Conservation (phyloP, 257 asterid species). For the Paraleonurus japonicus region DNA sequence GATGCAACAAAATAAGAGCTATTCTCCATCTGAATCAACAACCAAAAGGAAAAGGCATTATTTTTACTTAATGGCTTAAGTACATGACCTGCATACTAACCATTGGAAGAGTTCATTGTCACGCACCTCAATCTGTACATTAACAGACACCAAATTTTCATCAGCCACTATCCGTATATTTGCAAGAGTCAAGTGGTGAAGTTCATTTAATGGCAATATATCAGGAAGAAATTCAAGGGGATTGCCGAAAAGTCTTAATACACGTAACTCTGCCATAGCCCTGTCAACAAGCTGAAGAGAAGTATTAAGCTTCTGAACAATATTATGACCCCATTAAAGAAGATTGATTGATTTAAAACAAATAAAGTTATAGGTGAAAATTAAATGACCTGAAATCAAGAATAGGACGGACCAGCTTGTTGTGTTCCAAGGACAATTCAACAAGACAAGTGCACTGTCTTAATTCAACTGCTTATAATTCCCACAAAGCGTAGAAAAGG, state of each 20-base stretch:
- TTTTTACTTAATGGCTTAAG: slow-evolving; percentile 23
- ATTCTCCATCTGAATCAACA: slow-evolving; percentile 79
- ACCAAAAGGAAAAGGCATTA: slow-evolving; percentile 27
- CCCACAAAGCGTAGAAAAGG: slow-evolving; percentile 26
- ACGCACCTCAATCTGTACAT: slow-evolving; percentile 94
- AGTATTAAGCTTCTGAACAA: slow-evolving; percentile 41
- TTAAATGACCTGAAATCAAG: slow-evolving; percentile 93
- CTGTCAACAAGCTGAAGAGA: slow-evolving; percentile 56
- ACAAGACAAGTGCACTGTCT: slow-evolving; percentile 81
- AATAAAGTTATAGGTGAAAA: slow-evolving; percentile 26
- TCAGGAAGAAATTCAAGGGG: slow-evolving; percentile 99
- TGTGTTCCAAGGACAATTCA: slow-evolving; percentile 97
- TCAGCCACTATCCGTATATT: slow-evolving; percentile 92
- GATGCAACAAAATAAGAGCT: slow-evolving; percentile 93
- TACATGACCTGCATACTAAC: slow-evolving; percentile 24
- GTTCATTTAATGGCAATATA: slow-evolving; percentile 80
- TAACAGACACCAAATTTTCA: slow-evolving; percentile 79
- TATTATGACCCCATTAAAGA: slow-evolving; percentile 4
- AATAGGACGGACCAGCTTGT: slow-evolving; percentile 97
- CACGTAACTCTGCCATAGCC: slow-evolving; percentile 88
- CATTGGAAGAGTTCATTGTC: slow-evolving; percentile 18
- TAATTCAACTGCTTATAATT: slow-evolving; percentile 69
- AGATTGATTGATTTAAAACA: slow-evolving; percentile 10
- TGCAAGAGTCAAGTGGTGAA: slow-evolving; percentile 96
- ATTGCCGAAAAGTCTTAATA: slow-evolving; percentile 90